phyloP scores from a whole-genome alignment of 495 filamentous ascomycete genomes.

The Penicillium pancosmium region DNA sequence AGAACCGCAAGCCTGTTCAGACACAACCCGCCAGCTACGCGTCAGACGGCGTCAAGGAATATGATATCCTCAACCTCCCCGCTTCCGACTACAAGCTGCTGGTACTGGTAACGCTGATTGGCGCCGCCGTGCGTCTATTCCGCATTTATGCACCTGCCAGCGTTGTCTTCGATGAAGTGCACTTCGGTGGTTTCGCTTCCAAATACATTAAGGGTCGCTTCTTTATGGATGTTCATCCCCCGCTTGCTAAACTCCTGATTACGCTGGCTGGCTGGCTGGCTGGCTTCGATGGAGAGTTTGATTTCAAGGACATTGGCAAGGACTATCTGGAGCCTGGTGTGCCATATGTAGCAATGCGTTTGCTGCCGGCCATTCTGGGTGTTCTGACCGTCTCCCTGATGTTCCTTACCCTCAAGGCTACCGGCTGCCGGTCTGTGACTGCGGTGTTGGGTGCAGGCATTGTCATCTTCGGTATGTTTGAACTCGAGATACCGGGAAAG shows the following conservation, averaged over 20 bases:
- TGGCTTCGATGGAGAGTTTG: conserved; percentile 92
- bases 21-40: conserved; percentile 40
- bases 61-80: conserved; percentile 64
- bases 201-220: conserved; percentile 99
- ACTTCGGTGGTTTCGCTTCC: conserved; percentile 96
- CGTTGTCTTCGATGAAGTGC: conserved; percentile 98
- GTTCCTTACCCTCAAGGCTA: conserved; percentile 91
- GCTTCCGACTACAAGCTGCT: conserved; percentile 79
- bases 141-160: conserved; percentile 94
- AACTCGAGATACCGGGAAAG: not conserved
- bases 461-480: conserved; percentile 79
- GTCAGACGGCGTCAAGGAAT: conserved; percentile 56
- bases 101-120: conserved; percentile 70
- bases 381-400: conserved; percentile 86
- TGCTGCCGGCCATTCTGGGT: conserved; percentile 88
- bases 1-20: conserved; percentile 39
- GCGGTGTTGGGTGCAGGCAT: conserved; percentile 79
- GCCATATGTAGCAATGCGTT: conserved; percentile 95
- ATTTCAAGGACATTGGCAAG: conserved; percentile 99
- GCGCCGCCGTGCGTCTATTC: conserved; percentile 82
- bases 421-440: conserved; percentile 83
- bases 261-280: conserved; percentile 94
- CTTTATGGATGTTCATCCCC: conserved; percentile 99
- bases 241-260: conserved; percentile 94
- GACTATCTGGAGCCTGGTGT: conserved; percentile 94